Percentiles rank a stretch among this genome's conserved stretches.
phyloP scores from a whole-genome alignment of 768 basidiomycete genomes.

The Trametes elegans region DNA sequence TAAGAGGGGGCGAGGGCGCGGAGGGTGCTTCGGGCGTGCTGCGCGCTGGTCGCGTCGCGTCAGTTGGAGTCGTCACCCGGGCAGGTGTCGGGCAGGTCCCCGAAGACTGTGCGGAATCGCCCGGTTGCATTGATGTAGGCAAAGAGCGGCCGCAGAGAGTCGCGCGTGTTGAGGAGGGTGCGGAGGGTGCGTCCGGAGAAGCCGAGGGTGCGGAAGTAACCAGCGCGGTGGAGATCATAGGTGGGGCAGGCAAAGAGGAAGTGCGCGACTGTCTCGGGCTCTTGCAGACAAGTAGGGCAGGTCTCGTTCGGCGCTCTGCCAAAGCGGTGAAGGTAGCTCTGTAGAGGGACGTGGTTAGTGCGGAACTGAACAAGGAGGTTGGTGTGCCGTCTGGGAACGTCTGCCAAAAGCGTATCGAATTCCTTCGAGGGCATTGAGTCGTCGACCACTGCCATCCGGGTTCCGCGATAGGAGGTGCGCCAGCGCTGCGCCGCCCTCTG shows the following conservation, averaged over 20 bases:
- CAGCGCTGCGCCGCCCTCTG: slow-evolving; percentile 6
- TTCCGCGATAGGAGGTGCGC: neutral
- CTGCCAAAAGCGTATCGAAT: neutral
- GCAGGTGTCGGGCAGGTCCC: no score
- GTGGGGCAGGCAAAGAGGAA: slow-evolving; percentile 18
- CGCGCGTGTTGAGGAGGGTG: neutral
- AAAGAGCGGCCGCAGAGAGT: neutral
- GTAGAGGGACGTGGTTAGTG: slow-evolving; percentile 28
- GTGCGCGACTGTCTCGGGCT: slow-evolving; percentile 15
- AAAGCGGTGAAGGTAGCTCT: slow-evolving; percentile 24
- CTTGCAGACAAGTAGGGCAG: slow-evolving; percentile 22
- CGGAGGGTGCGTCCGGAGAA: neutral
- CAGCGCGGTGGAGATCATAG: neutral
- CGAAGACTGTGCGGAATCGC: no score
- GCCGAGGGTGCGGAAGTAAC: neutral
- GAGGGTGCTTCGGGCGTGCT: no score
- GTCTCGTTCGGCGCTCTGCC: neutral
- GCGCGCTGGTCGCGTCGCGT: no score
- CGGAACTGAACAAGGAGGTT: slow-evolving; percentile 29
- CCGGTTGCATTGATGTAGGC: neutral
- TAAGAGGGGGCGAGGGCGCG: no score
- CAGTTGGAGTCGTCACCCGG: no score
- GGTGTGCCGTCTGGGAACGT: neutral
- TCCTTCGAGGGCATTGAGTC: neutral
- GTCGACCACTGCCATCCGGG: neutral